These are phyloP conservation scores for Paspalum vaginatum DNA, from an alignment of 176 grass and related monocot species.

Conservation along the genomic window DNA sequence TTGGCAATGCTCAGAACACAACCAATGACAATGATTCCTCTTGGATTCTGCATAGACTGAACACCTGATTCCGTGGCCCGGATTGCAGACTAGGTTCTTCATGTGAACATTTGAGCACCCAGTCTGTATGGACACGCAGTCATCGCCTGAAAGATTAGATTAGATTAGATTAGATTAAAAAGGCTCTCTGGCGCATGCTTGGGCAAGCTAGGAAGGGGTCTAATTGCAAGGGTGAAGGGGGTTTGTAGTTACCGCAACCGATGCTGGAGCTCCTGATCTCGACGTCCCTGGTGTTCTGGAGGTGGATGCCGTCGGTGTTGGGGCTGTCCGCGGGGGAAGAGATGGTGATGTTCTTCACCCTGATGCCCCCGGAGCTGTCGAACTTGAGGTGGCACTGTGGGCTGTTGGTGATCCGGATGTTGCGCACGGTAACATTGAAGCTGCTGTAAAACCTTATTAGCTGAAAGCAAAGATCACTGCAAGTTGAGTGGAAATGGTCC, in stretches of 20 bases:
- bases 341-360: conserved; percentile 71
- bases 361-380: conserved; percentile 68
- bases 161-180: too few relatives aligned
- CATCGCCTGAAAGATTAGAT: conserved; percentile 52
- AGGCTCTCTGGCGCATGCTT: too few relatives aligned
- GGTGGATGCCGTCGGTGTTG: conserved; percentile 84
- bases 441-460: conserved; percentile 68
- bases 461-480: background rate
- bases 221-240: background rate
- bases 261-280: conserved; percentile 69
- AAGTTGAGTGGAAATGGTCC: too few relatives aligned
- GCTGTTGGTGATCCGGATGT: conserved; percentile 60
- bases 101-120: conserved; percentile 77
- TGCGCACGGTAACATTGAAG: conserved; percentile 55
- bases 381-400: conserved; percentile 83
- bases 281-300: conserved; percentile 68
- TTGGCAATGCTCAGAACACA: background rate
- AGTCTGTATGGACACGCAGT: conserved; percentile 78
- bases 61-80: conserved; percentile 79
- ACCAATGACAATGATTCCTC: background rate
- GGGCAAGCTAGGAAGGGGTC: too few relatives aligned
- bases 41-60: too few relatives aligned
- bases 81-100: conserved; percentile 68
- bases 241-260: conserved; percentile 50
- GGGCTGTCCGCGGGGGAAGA: conserved; percentile 51